Percentiles rank a stretch among this genome's conserved stretches.
These are phyloP conservation scores for Phytophthora palmivora DNA, from an alignment of 352 stramenopile species.

Conservation along the genomic window DNA sequence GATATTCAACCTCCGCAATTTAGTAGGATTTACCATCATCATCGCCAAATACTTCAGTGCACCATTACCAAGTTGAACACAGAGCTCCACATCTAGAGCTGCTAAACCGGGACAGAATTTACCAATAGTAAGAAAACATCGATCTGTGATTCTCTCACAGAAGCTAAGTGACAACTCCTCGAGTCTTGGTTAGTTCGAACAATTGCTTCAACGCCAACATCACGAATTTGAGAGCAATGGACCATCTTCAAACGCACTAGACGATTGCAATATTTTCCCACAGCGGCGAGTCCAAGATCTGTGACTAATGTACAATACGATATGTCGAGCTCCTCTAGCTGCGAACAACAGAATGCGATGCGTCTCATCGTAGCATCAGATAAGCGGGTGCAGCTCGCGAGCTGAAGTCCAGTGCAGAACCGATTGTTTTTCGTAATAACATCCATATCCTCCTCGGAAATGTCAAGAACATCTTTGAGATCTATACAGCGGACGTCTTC, in stretches of 20 bases:
- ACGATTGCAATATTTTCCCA: constrained; percentile 60
- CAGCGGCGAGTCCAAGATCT: constrained; percentile 51
- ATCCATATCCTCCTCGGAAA: constrained; percentile 64
- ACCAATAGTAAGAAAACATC: constrained; percentile 59
- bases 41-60: constrained; percentile 67
- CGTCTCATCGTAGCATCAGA: constrained; percentile 52
- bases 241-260: constrained; percentile 62
- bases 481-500: constrained; percentile 66
- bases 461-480: constrained; percentile 56
- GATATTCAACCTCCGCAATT: constrained; percentile 79
- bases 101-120: constrained; percentile 53
- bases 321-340: constrained; percentile 84
- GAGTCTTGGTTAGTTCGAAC: constrained; percentile 58
- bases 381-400: constrained; percentile 49
- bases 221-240: constrained; percentile 75
- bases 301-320: constrained; percentile 73
- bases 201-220: constrained; percentile 78
- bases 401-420: constrained; percentile 51
- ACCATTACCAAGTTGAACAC: constrained; percentile 60
- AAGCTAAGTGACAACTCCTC: constrained; percentile 67
- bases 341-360: constrained; percentile 52
- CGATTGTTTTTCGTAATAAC: constrained; percentile 64
- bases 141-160: constrained; percentile 75
- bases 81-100: constrained; percentile 65
- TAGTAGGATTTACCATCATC: constrained; percentile 47